Base-by-base conservation (phyloP, 768 basidiomycete genomes). In the Calocybe gangraenosa region DNA sequence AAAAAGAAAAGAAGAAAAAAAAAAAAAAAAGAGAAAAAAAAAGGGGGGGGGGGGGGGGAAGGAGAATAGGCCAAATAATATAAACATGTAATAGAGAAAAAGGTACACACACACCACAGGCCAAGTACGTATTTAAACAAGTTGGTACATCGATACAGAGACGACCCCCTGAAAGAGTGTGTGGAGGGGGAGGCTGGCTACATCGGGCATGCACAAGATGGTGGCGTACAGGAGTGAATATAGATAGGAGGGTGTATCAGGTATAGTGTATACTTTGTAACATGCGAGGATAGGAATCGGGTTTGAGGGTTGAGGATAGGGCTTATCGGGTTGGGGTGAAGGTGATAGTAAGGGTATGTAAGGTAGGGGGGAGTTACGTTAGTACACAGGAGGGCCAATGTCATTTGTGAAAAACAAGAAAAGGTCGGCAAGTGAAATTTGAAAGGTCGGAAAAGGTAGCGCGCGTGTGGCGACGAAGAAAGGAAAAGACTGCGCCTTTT, bases 231-330 rank as follows among this genome's bases (percentile, higher is more conserved):
- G 35, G 51, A 34, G 28, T 18, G 33, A 37, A 42, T 39, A 36
- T 39, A 40, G 46, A 46, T 28, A 5, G 11, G 25, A 11, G 25
- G 5, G 5, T 48, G 40, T 37, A 55, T 47, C 28, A 45, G 48
- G 50, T 52, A 50, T 52, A 43, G 31, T 37, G 48, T 47, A 50
- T 47, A 55, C 25, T 41, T 37, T 17, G 50, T 40, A 52, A 48
- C 50, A 30, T 23, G 32, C 31, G 31, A n/a, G 23, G 22, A 21
- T 22, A 10, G 7, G 35, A n/a, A 32, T 14, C 18, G 25, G 41
- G 36, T 22, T 11, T 30, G 39, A 35, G 22, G 20, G 25, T 34
- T n/a, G 20, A 15, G 20, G n/a, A 28, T 31, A 31, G 20, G 21
- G 42, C n/a, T n/a, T 28, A 38, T 37, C 15, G 20, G 32, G 46